These are phyloP conservation scores for Botrytis paeoniae DNA, from an alignment of 2,329 filamentous ascomycete genomes.

Conservation along the genomic window DNA sequence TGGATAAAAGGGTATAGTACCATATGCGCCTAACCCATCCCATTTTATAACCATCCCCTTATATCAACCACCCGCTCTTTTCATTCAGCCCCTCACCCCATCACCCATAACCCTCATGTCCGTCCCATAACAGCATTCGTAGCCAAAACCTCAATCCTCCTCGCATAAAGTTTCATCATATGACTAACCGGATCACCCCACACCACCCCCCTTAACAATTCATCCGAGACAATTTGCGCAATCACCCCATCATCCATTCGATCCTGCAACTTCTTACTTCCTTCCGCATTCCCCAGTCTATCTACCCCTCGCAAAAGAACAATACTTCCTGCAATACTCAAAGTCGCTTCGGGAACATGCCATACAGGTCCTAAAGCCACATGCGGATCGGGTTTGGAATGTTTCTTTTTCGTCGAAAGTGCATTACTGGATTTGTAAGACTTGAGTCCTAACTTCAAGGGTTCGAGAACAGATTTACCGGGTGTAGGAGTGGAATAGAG, in stretches of 20 bases:
- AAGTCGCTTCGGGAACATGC: slow-evolving; percentile 62
- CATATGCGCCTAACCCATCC: neutral
- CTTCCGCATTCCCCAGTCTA: slow-evolving; percentile 39
- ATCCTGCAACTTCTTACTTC: slow-evolving; percentile 47
- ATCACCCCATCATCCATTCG: slow-evolving; percentile 59
- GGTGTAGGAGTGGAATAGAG: slow-evolving; percentile 59
- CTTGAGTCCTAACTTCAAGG: slow-evolving; percentile 19
- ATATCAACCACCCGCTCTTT: neutral
- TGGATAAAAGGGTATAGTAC: slow-evolving; percentile 10
- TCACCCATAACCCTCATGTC: slow-evolving; percentile 20
- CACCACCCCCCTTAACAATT: slow-evolving; percentile 64
- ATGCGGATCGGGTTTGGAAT: slow-evolving; percentile 25
- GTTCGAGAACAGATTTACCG: slow-evolving; percentile 23
- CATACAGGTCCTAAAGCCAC: slow-evolving; percentile 48
- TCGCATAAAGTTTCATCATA: slow-evolving; percentile 74
- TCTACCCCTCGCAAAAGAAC: slow-evolving; percentile 60
- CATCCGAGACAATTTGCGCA: slow-evolving; percentile 65
- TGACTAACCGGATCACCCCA: slow-evolving; percentile 83
- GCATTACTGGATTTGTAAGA: slow-evolving; percentile 28
- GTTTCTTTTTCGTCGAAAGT: slow-evolving; percentile 28
- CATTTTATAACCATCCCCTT: neutral
- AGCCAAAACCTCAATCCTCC: slow-evolving; percentile 67
- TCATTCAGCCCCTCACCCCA: neutral
- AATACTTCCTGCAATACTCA: slow-evolving; percentile 68
- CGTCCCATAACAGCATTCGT: slow-evolving; percentile 59